Conservation (phyloP, 345 rosid species). For the Syzygium aqueum region DNA sequence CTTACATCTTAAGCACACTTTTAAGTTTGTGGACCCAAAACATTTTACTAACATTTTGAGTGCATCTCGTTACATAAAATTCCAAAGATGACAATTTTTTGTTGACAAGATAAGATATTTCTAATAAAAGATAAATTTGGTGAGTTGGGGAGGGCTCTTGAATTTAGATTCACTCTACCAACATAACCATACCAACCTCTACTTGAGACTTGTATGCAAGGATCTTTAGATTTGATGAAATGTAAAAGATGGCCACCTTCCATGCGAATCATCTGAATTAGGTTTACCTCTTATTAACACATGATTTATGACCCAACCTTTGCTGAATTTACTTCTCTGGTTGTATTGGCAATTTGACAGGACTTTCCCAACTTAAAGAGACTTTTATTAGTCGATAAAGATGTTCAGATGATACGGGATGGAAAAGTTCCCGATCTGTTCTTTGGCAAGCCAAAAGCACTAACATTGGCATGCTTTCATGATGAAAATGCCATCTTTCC, state of each 20-base stretch:
- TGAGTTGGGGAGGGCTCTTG: fast-evolving
- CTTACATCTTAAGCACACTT: background rate
- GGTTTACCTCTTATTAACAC: background rate
- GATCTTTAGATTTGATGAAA: background rate
- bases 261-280: background rate
- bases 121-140: background rate
- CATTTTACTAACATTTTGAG: background rate
- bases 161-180: background rate
- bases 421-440: background rate
- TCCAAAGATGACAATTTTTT: fast-evolving
- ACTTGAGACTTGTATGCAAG: fast-evolving
- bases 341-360: too few relatives aligned
- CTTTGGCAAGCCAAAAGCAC: background rate
- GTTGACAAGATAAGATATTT: background rate
- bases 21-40: background rate
- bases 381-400: background rate
- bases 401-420: too few relatives aligned
- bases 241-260: background rate
- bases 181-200: background rate
- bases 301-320: background rate
- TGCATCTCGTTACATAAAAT: fast-evolving
- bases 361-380: background rate
- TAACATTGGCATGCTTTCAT: background rate
- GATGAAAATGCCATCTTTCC: background rate
- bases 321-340: background rate